Evolutionary conservation across 129 eudicot genomes (phyloP).

Genomic region (Flaveria linearis): DNA sequence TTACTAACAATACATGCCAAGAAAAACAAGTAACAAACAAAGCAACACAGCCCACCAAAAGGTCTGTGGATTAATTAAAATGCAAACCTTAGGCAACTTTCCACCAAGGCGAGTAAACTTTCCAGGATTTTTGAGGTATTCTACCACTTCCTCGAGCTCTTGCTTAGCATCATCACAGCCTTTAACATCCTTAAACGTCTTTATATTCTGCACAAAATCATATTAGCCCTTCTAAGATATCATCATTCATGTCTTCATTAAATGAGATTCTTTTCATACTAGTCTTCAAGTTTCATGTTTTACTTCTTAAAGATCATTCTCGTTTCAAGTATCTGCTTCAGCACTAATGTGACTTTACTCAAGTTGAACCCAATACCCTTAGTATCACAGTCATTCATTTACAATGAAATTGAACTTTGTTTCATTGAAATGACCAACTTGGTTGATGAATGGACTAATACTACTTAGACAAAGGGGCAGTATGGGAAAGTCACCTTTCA

Average conservation of each 20-base stretch:
- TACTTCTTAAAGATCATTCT: constrained; percentile 3
- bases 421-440: constrained; percentile 1
- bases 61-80: not conserved
- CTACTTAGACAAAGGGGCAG: not conserved
- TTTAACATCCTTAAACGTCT: constrained; percentile 86
- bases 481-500: not conserved
- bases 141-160: constrained; percentile 92
- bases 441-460: not conserved
- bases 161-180: constrained; percentile 95
- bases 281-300: constrained; percentile 1
- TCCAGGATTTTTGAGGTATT: constrained; percentile 80
- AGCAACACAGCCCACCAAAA: not conserved
- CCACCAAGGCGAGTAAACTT: constrained; percentile 98
- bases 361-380: not conserved
- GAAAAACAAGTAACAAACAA: not conserved
- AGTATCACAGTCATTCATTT: not conserved
- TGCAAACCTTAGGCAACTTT: constrained; percentile 89
- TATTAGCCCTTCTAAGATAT: not conserved
- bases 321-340: not conserved
- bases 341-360: not conserved
- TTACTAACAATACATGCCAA: not conserved
- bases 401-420: not conserved
- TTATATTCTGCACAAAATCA: constrained; percentile 21
- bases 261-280: not conserved
- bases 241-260: not conserved